phyloP scores from a whole-genome alignment of 2,329 filamentous ascomycete species.

The Aureobasidium leucospermi region DNA sequence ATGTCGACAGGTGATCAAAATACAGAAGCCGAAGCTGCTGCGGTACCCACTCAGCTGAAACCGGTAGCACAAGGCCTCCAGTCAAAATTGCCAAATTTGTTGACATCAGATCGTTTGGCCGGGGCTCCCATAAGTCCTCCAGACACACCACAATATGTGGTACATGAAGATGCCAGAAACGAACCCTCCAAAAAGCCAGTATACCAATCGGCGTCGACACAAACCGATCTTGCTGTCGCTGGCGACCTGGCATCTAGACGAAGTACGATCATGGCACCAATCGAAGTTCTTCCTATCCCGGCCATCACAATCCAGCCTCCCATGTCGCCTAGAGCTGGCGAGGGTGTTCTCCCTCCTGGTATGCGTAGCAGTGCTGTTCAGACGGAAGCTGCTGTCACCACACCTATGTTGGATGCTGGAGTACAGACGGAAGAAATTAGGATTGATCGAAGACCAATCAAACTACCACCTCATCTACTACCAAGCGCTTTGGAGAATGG shows the following conservation, averaged over 20 bases:
- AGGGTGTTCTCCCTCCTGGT: slow-evolving; percentile 65
- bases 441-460: slow-evolving; percentile 68
- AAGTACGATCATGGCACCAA: not conserved
- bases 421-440: slow-evolving; percentile 90
- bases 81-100: not conserved
- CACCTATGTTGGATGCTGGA: slow-evolving; percentile 46
- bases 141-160: slow-evolving; percentile 22
- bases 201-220: slow-evolving; percentile 27
- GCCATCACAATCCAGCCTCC: slow-evolving; percentile 90
- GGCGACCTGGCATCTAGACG: not conserved
- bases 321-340: slow-evolving; percentile 67
- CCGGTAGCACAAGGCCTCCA: not conserved
- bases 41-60: not conserved
- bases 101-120: not conserved
- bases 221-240: slow-evolving; percentile 24
- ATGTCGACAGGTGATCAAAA: not conserved
- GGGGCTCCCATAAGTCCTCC: slow-evolving; percentile 6
- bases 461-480: slow-evolving; percentile 68
- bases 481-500: slow-evolving; percentile 26
- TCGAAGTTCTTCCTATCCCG: slow-evolving; percentile 37
- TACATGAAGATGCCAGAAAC: not conserved
- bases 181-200: slow-evolving; percentile 5
- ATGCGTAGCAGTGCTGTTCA: slow-evolving; percentile 80
- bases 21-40: not conserved
- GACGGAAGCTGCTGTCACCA: slow-evolving; percentile 50